Percentiles rank a stretch among this genome's conserved stretches.
These are phyloP conservation scores for Entonaema liquescens DNA, from an alignment of 495 filamentous ascomycete species.

Conservation along the genomic window DNA sequence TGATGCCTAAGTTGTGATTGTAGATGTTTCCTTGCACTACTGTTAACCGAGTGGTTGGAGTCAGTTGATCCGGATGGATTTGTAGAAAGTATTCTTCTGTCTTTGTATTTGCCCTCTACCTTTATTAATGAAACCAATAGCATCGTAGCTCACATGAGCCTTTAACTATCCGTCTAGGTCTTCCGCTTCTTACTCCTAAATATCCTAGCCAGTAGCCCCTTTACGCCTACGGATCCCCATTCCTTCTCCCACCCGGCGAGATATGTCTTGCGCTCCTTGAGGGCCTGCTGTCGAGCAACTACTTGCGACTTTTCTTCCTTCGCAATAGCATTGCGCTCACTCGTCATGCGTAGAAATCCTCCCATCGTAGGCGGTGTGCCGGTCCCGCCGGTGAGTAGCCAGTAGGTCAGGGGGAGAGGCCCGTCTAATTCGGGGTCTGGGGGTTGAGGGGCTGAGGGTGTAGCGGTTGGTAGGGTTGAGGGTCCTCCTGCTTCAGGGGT, in stretches of 20 bases:
- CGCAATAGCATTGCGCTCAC: constrained; percentile 27
- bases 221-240: constrained; percentile 21
- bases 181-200: constrained; percentile 7
- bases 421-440: not conserved
- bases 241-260: constrained; percentile 15
- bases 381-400: constrained; percentile 28
- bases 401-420: constrained; percentile 6
- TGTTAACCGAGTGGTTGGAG: not conserved
- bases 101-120: not conserved
- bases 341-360: constrained; percentile 26
- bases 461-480: not conserved
- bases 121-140: not conserved
- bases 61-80: not conserved
- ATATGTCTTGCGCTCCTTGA: constrained; percentile 11
- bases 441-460: not conserved
- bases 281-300: constrained; percentile 12
- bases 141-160: not conserved
- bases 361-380: constrained; percentile 22
- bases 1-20: not conserved
- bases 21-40: not conserved
- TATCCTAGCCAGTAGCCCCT: not conserved
- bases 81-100: not conserved
- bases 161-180: not conserved
- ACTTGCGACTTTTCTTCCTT: not conserved
- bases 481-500: not conserved